These are phyloP conservation scores for Coccomyxa subellipsoidea DNA, from an alignment of 163 green algal genomes.

Conservation along the genomic window DNA sequence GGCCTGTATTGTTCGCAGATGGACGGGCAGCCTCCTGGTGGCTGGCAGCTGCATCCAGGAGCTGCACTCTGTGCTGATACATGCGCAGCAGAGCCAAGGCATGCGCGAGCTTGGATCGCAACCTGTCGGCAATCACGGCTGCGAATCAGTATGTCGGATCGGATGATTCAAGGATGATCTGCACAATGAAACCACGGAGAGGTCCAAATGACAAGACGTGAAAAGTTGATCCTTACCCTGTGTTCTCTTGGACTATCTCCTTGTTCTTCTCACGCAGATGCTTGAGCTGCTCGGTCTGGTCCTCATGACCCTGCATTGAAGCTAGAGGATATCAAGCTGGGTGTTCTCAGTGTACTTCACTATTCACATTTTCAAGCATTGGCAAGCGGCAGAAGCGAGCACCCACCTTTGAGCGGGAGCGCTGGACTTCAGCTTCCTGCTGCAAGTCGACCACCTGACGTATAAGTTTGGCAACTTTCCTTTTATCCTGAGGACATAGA, in stretches of 20 bases:
- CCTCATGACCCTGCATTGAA: background rate
- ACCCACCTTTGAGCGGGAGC: background rate
- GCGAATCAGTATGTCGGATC: too few relatives aligned
- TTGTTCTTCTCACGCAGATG: background rate
- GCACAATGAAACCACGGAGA: too few relatives aligned
- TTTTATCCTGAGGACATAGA: background rate
- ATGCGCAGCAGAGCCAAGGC: slow-evolving; percentile 35
- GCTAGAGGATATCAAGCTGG: too few relatives aligned
- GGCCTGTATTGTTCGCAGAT: background rate
- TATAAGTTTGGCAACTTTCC: background rate
- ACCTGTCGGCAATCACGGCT: slow-evolving; percentile 4
- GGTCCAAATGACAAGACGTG: too few relatives aligned
- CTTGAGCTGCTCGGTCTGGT: background rate
- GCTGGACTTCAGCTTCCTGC: background rate
- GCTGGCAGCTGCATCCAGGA: background rate
- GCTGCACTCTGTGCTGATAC: slow-evolving; percentile 37
- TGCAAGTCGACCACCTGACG: background rate
- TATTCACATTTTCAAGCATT: too few relatives aligned
- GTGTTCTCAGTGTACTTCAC: too few relatives aligned
- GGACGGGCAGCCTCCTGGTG: background rate
- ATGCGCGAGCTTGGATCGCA: slow-evolving; percentile 33
- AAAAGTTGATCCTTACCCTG: background rate
- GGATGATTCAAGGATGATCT: too few relatives aligned
- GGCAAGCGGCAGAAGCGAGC: background rate
- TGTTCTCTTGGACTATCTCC: background rate